Percentiles rank a stretch among this genome's conserved stretches.
phyloP scores from a whole-genome alignment of 441 rosid genomes.

The Gossypium trilobum region DNA sequence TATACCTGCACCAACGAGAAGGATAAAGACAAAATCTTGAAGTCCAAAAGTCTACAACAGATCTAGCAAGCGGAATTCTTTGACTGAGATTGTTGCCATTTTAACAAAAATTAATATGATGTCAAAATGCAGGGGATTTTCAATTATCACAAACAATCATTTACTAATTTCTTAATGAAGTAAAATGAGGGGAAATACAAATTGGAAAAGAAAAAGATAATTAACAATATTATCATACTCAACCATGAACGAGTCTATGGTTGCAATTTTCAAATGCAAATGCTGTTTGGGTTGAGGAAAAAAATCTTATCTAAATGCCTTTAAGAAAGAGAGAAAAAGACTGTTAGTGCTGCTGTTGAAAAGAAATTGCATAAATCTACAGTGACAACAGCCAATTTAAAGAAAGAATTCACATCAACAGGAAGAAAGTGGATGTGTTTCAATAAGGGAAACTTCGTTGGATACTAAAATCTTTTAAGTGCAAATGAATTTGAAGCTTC shows the following conservation, averaged over 20 bases:
- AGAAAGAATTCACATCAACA: background rate
- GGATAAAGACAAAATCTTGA: background rate
- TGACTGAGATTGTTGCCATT: background rate
- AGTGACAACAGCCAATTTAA: background rate
- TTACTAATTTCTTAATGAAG: background rate
- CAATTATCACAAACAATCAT: background rate
- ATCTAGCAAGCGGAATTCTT: background rate
- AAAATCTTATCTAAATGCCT: background rate
- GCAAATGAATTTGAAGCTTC: background rate
- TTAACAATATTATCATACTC: background rate
- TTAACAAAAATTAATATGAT: background rate
- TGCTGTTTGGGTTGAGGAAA: background rate
- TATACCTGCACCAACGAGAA: conserved; percentile 49
- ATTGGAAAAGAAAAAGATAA: background rate
- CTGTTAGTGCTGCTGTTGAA: background rate
- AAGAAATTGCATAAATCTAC: background rate
- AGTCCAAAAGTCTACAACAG: background rate
- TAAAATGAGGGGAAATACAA: background rate
- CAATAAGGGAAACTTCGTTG: background rate
- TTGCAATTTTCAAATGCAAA: background rate
- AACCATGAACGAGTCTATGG: background rate
- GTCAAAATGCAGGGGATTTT: background rate
- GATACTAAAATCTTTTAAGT: background rate
- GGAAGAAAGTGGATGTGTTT: background rate
- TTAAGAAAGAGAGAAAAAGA: background rate